These are phyloP conservation scores for Yamadazyma akitaensis DNA, from an alignment of 805 yeast genomes.

Conservation along the genomic window DNA sequence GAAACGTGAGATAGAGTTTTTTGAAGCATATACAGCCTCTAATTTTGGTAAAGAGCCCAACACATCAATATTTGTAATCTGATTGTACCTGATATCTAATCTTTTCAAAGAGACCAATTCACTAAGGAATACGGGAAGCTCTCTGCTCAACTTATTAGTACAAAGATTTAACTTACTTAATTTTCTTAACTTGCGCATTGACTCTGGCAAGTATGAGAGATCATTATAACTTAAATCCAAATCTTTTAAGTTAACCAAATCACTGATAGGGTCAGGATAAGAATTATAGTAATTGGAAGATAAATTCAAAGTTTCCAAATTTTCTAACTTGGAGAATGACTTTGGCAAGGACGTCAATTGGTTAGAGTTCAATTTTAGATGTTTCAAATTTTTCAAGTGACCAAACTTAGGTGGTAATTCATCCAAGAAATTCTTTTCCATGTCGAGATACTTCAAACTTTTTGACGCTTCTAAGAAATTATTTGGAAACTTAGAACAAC, in stretches of 20 bases:
- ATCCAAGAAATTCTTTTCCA: constrained; percentile 76
- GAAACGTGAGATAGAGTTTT: constrained; percentile 71
- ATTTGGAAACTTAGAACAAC: constrained; percentile 70
- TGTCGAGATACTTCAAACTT: constrained; percentile 60
- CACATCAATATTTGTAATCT: constrained; percentile 50
- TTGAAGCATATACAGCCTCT: constrained; percentile 71
- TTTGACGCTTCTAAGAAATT: constrained; percentile 64
- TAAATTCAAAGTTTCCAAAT: constrained; percentile 61
- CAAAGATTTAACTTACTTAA: constrained; percentile 70
- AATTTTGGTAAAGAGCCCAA: constrained; percentile 57
- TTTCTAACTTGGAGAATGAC: constrained; percentile 52
- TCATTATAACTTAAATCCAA: constrained; percentile 83
- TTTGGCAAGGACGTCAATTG: constrained; percentile 62
- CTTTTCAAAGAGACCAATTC: constrained; percentile 57
- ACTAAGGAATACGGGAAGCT: constrained; percentile 51
- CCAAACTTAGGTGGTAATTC: constrained; percentile 57
- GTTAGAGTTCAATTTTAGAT: constrained; percentile 71
- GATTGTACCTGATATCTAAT: constrained; percentile 75
- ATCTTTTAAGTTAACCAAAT: constrained; percentile 55
- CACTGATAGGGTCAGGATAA: constrained; percentile 65
- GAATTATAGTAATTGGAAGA: constrained; percentile 68
- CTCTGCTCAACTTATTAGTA: constrained; percentile 59
- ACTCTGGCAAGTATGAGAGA: constrained; percentile 56
- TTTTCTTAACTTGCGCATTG: constrained; percentile 55
- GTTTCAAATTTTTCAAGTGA: constrained; percentile 50